phyloP scores from a whole-genome alignment of 1,139 yeast genomes.

The Blastobotrys capitulatus region DNA sequence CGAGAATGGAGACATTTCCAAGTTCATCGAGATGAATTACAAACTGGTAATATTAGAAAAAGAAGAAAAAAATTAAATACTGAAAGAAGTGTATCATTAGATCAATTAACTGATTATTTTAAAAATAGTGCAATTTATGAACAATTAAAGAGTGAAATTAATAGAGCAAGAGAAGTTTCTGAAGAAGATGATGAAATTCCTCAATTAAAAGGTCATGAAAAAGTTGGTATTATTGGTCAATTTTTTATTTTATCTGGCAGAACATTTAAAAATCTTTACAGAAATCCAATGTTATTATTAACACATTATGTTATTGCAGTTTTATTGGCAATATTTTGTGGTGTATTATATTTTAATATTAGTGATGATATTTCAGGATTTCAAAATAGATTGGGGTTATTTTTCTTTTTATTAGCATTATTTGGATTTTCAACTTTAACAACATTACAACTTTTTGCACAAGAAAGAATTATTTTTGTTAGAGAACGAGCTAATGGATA shows the following conservation, averaged over 20 bases:
- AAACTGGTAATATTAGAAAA: neutral
- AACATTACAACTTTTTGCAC: slow-evolving; percentile 80
- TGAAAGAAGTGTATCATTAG: slow-evolving; percentile 17
- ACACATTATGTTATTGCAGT: slow-evolving; percentile 79
- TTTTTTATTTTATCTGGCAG: slow-evolving; percentile 68
- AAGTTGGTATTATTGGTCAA: slow-evolving; percentile 60
- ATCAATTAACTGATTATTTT: slow-evolving; percentile 36
- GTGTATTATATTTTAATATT: slow-evolving; percentile 75
- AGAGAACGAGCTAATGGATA: slow-evolving; percentile 93
- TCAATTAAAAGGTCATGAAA: slow-evolving; percentile 28
- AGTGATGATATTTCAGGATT: slow-evolving; percentile 90
- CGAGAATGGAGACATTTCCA: slow-evolving; percentile 89
- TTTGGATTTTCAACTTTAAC: slow-evolving; percentile 94
- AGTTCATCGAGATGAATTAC: slow-evolving; percentile 64
- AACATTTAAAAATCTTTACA: slow-evolving; percentile 83
- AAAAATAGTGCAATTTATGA: slow-evolving; percentile 46
- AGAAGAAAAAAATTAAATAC: neutral
- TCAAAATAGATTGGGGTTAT: slow-evolving; percentile 89
- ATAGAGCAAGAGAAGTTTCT: slow-evolving; percentile 11
- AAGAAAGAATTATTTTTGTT: slow-evolving; percentile 81
- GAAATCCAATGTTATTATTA: slow-evolving; percentile 80
- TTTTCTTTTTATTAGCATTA: slow-evolving; percentile 81
- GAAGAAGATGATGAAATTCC: slow-evolving; percentile 23
- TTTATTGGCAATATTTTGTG: slow-evolving; percentile 76
- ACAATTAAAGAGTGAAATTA: slow-evolving; percentile 47